These are phyloP conservation scores for Leucoagaricus sp. DNA, from an alignment of 1,284 basidiomycete genomes.

Conservation along the genomic window DNA sequence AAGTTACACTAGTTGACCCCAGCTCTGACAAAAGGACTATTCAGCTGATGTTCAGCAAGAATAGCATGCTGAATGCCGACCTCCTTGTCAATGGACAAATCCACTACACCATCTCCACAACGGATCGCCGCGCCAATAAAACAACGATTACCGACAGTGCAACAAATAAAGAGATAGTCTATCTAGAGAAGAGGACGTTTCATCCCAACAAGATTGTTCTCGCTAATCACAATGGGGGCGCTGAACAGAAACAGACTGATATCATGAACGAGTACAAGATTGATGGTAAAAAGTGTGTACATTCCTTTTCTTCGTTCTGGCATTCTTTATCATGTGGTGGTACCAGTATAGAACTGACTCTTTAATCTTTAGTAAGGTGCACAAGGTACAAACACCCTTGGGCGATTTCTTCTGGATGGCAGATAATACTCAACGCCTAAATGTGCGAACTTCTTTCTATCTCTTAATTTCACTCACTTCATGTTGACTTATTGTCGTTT, in stretches of 20 bases:
- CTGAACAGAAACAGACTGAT: conserved; percentile 20
- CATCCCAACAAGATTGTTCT: conserved; percentile 24
- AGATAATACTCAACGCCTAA: conserved; percentile 11
- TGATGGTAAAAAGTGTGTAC: conserved; percentile 15
- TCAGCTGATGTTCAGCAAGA: conserved; percentile 22
- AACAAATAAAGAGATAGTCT: conserved; percentile 18
- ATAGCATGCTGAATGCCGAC: conserved; percentile 22
- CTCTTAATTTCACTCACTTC: not conserved
- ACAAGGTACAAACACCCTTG: conserved; percentile 3
- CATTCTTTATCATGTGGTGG: too few relatives aligned
- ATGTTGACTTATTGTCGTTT: not conserved
- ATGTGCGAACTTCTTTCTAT: conserved; percentile 8
- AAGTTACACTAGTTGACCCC: conserved; percentile 21
- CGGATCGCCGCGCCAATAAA: conserved; percentile 15
- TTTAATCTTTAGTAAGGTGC: not conserved
- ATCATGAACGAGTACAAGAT: conserved; percentile 19
- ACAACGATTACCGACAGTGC: conserved; percentile 21
- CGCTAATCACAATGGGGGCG: conserved; percentile 19
- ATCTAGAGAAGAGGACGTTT: conserved; percentile 19
- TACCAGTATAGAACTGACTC: too few relatives aligned
- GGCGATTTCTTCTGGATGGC: conserved; percentile 12
- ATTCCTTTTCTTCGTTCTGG: too few relatives aligned
- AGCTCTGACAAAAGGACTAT: not conserved
- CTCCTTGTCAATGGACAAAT: conserved; percentile 20
- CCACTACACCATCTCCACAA: conserved; percentile 21